Conservation (phyloP, 495 filamentous ascomycete species). For the Venustampulla echinocandica region DNA sequence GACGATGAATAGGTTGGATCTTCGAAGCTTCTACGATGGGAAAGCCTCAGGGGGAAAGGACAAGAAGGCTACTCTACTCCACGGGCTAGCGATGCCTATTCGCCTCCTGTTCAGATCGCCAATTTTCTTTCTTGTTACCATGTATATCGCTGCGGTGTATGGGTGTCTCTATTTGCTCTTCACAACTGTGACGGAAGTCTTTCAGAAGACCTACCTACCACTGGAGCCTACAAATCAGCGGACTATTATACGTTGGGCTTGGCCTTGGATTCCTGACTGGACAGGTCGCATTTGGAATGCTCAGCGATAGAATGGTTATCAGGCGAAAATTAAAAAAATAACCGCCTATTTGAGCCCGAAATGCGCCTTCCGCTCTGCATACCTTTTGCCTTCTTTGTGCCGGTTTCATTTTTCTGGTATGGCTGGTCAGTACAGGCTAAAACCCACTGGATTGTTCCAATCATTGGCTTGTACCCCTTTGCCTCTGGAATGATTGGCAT, state of each 20-base stretch:
- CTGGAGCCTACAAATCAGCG: slow-evolving; percentile 45
- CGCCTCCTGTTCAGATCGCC: slow-evolving; percentile 60
- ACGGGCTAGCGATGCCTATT: slow-evolving; percentile 51
- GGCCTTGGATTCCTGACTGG: slow-evolving; percentile 45
- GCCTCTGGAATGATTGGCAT: slow-evolving; percentile 52
- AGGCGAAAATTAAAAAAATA: background rate
- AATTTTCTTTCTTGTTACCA: slow-evolving; percentile 48
- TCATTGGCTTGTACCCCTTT: slow-evolving; percentile 56
- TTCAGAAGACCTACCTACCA: slow-evolving; percentile 53
- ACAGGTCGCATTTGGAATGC: slow-evolving; percentile 34
- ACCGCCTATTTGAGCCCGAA: slow-evolving; percentile 43
- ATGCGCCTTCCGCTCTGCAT: slow-evolving; percentile 58
- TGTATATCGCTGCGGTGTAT: slow-evolving; percentile 61
- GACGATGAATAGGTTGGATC: slow-evolving; percentile 56
- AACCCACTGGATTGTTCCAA: slow-evolving; percentile 62
- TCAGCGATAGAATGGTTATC: slow-evolving; percentile 55
- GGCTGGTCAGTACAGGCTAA: slow-evolving; percentile 58
- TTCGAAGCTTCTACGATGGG: slow-evolving; percentile 15
- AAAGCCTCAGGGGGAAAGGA: slow-evolving; percentile 8
- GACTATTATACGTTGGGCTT: slow-evolving; percentile 54
- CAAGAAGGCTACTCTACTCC: too few species aligned
- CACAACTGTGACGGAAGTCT: slow-evolving; percentile 58
- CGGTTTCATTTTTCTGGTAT: slow-evolving; percentile 59
- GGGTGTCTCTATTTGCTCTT: slow-evolving; percentile 66
- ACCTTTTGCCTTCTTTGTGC: slow-evolving; percentile 48